Conservation (phyloP, 2,329 filamentous ascomycete species). For the Arachnomyces sp. region DNA sequence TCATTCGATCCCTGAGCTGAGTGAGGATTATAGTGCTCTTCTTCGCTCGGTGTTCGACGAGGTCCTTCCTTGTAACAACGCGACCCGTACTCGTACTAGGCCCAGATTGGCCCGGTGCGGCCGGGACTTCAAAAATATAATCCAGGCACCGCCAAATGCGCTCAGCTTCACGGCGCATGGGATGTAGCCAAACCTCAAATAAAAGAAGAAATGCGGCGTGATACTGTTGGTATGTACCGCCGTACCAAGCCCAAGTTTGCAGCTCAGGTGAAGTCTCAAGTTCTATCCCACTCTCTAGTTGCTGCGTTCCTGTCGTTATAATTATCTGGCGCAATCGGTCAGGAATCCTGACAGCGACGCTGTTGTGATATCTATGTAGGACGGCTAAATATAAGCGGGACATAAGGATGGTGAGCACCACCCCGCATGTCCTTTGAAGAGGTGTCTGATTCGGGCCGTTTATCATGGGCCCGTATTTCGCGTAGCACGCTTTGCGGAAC, state of each 20-base stretch:
- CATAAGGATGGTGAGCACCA: constrained; percentile 58
- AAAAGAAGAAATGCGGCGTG: constrained; percentile 63
- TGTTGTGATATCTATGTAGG: constrained; percentile 59
- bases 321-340: constrained; percentile 58
- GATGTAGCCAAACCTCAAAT: constrained; percentile 57
- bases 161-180: constrained; percentile 50
- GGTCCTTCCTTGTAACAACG: constrained; percentile 9
- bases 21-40: constrained; percentile 56
- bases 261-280: constrained; percentile 49
- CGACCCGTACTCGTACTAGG: constrained; percentile 1
- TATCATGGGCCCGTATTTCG: constrained; percentile 59
- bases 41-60: constrained; percentile 34
- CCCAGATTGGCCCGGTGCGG: constrained; percentile 40
- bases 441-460: constrained; percentile 46
- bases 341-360: constrained; percentile 23
- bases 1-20: constrained; percentile 48
- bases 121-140: constrained; percentile 57
- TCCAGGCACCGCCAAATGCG: constrained; percentile 66
- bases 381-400: constrained; percentile 60
- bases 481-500: constrained; percentile 57
- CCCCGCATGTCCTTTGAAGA: constrained; percentile 55
- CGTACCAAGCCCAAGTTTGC: constrained; percentile 61
- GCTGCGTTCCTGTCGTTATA: constrained; percentile 51
- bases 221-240: constrained; percentile 64
- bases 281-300: constrained; percentile 48